phyloP scores from a whole-genome alignment of 768 basidiomycete genomes.

The Tephrocybe sp. region DNA sequence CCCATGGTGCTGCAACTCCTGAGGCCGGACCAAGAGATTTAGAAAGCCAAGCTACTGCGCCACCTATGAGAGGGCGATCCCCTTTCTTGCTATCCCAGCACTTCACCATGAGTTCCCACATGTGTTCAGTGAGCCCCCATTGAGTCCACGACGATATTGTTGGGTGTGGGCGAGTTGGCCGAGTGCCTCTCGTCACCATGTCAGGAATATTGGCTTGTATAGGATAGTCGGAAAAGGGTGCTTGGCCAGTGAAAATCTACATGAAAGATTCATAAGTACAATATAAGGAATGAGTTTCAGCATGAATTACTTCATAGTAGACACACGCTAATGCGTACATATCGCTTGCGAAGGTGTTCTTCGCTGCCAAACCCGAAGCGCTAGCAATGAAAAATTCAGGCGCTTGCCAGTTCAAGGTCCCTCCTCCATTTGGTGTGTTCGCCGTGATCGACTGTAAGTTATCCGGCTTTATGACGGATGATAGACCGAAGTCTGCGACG shows the following conservation, averaged over 20 bases:
- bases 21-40: too few relatives aligned
- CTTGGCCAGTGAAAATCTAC: too few relatives aligned
- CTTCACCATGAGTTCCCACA: not conserved
- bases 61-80: too few relatives aligned
- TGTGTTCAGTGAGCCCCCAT: not conserved
- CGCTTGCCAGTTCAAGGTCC: constrained; percentile 2
- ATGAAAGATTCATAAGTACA: too few relatives aligned
- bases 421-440: not conserved
- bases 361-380: not conserved
- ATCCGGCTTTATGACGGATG: not conserved
- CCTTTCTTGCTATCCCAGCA: not conserved
- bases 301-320: constrained; percentile 6
- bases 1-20: too few relatives aligned
- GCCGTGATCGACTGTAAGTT: not conserved
- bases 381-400: not conserved
- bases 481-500: constrained; percentile 3
- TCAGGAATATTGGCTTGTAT: too few relatives aligned
- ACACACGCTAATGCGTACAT: not conserved
- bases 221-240: too few relatives aligned
- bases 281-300: too few relatives aligned
- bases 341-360: constrained; percentile 1
- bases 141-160: too few relatives aligned
- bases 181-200: too few relatives aligned
- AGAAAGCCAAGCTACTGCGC: too few relatives aligned
- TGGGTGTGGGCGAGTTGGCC: too few relatives aligned